Evolutionary conservation across 108 stramenopile species (phyloP).

Genomic region (Pseudonitzschia pungens): DNA sequence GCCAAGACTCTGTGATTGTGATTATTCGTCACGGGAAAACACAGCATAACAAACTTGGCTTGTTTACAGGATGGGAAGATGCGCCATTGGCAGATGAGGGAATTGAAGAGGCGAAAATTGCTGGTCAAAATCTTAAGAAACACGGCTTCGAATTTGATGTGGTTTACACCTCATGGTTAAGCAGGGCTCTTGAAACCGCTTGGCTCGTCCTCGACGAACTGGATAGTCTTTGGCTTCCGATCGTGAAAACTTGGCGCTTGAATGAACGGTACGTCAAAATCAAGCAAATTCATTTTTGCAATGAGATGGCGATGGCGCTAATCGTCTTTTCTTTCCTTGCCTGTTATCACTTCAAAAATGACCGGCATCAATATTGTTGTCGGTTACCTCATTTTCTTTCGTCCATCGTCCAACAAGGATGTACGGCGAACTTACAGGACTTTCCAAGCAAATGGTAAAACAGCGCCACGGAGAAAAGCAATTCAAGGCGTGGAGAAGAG

Average conservation of each 20-base stretch:
- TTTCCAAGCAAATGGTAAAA: conserved; percentile 92
- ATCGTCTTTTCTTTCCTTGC: background rate
- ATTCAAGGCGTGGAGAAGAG: conserved; percentile 90
- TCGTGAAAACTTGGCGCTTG: conserved; percentile 90
- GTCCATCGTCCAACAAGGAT: conserved; percentile 27
- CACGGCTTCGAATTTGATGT: conserved; percentile 95
- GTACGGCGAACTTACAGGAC: conserved; percentile 88
- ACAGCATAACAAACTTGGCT: conserved; percentile 88
- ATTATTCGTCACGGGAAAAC: conserved; percentile 95
- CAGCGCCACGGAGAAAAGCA: conserved; percentile 91
- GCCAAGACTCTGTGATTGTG: conserved; percentile 72
- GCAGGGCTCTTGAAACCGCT: conserved; percentile 86
- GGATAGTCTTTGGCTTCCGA: conserved; percentile 83
- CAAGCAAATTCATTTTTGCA: background rate
- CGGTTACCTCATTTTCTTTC: background rate
- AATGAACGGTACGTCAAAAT: conserved; percentile 63
- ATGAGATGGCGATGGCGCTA: background rate
- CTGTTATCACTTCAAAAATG: background rate
- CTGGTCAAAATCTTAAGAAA: conserved; percentile 72
- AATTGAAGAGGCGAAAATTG: conserved; percentile 81
- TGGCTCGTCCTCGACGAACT: conserved; percentile 89
- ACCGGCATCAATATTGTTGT: background rate
- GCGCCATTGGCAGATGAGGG: conserved; percentile 87
- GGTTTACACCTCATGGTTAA: conserved; percentile 97
- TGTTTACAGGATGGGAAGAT: conserved; percentile 95